A percentile compares a stretch with the other conserved stretches of the same genome.
Conservation (phyloP, 1,284 basidiomycete genomes). For the Earliella scabrosa region DNA sequence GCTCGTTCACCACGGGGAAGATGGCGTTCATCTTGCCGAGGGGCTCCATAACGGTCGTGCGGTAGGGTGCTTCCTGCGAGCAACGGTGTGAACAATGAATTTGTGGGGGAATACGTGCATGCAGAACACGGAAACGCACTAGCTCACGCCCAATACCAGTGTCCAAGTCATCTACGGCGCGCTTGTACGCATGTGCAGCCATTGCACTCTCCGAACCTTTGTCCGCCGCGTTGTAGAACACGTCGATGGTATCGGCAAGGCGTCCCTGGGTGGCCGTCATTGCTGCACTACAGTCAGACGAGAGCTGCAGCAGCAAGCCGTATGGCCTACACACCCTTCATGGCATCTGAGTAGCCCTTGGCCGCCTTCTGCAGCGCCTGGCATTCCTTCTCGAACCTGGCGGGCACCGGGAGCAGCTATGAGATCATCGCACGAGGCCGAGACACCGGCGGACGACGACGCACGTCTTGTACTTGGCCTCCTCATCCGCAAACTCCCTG, state of each 20-base stretch:
- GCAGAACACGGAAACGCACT: too few relatives aligned
- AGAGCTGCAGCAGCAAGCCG: background rate
- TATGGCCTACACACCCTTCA: constrained; percentile 66
- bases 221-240: constrained; percentile 91
- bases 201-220: constrained; percentile 90
- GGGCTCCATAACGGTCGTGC: constrained; percentile 95
- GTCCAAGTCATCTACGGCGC: constrained; percentile 94
- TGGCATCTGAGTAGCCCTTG: constrained; percentile 94
- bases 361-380: constrained; percentile 93
- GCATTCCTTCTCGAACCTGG: constrained; percentile 93
- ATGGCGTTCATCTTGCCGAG: constrained; percentile 96
- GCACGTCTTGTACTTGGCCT: constrained; percentile 87
- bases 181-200: constrained; percentile 96
- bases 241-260: constrained; percentile 92
- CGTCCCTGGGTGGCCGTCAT: constrained; percentile 94
- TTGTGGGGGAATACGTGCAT: background rate
- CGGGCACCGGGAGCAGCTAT: background rate
- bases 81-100: background rate
- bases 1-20: constrained; percentile 93
- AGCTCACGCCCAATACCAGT: constrained; percentile 85
- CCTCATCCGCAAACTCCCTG: constrained; percentile 92
- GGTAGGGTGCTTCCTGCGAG: constrained; percentile 87
- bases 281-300: constrained; percentile 46
- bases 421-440: background rate
- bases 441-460: constrained; percentile 38